Evolutionary conservation across 257 asterid genomes (phyloP).

Genomic region (Orobanche coerulescens): DNA sequence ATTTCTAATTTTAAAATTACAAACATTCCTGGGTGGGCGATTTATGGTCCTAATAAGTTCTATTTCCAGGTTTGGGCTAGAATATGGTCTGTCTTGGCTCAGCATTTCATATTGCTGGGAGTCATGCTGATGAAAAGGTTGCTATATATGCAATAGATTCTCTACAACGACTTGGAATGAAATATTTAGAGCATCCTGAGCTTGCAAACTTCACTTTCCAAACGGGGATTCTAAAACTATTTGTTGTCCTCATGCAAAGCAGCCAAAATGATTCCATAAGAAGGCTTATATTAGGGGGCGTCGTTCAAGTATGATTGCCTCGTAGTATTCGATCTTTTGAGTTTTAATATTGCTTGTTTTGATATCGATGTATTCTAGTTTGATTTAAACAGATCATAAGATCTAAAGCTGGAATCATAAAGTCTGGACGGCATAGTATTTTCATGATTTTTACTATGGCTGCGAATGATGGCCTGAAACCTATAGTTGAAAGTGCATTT

Average conservation of each 20-base stretch:
- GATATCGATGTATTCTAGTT: conserved; percentile 26
- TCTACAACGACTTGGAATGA: conserved; percentile 90
- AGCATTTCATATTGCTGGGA: conserved; percentile 95
- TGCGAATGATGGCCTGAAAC: conserved; percentile 87
- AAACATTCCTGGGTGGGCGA: no score
- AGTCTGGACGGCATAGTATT: conserved; percentile 99
- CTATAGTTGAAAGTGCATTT: conserved; percentile 93
- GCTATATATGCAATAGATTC: conserved; percentile 99
- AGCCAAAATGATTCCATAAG: conserved; percentile 82
- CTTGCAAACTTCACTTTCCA: conserved; percentile 99
- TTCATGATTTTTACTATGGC: conserved; percentile 99
- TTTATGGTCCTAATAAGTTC: no score
- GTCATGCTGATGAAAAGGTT: conserved; percentile 98
- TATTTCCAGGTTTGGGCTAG: conserved; percentile 93
- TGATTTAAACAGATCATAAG: conserved; percentile 86
- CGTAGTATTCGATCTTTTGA: conserved; percentile 15
- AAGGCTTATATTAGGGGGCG: conserved; percentile 93
- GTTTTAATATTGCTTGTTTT: conserved; percentile 18
- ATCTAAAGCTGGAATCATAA: conserved; percentile 96
- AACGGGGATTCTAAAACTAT: conserved; percentile 91
- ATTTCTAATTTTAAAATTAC: no score
- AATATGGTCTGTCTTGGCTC: conserved; percentile 96
- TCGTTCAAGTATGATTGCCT: conserved; percentile 73
- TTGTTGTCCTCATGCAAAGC: conserved; percentile 91
- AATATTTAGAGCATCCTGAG: conserved; percentile 97